These are phyloP conservation scores for Allomyces macrogynus DNA, from an alignment of 192 early-diverging fungal species.

Conservation along the genomic window DNA sequence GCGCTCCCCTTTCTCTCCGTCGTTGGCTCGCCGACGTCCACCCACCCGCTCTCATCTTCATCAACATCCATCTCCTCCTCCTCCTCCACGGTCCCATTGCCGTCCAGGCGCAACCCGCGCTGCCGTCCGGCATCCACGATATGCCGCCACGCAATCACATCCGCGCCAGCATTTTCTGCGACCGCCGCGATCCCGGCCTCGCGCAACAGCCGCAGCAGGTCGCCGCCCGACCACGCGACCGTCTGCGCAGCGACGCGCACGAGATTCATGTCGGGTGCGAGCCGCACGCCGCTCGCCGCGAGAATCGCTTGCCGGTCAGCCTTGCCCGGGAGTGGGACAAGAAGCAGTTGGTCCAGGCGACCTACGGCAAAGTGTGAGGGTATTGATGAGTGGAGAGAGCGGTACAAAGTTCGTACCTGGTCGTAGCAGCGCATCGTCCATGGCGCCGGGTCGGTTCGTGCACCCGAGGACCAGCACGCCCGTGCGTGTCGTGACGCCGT, in stretches of 20 bases:
- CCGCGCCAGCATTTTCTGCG: neutral
- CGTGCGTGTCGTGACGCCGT: conserved; percentile 70
- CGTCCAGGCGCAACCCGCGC: neutral
- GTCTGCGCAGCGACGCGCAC: conserved; percentile 28
- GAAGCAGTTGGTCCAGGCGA: conserved; percentile 69
- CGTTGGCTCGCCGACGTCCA: neutral
- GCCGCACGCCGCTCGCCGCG: conserved; percentile 35
- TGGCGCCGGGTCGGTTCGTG: conserved; percentile 67
- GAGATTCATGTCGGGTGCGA: conserved; percentile 28
- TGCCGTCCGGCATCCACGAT: neutral
- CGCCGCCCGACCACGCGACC: conserved; percentile 55
- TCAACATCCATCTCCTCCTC: neutral
- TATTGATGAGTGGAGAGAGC: too few species aligned
- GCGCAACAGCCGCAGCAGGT: conserved; percentile 43
- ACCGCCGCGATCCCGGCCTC: conserved; percentile 3
- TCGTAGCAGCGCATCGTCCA: conserved; percentile 70
- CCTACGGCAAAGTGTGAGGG: conserved; percentile 22
- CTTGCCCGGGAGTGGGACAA: conserved; percentile 31
- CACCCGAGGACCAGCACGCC: conserved; percentile 77
- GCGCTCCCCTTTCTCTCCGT: neutral
- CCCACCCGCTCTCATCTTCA: neutral
- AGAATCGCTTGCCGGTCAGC: conserved; percentile 52
- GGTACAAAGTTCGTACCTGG: conserved; percentile 44
- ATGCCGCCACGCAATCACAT: neutral
- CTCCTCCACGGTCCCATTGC: neutral